Evolutionary conservation across 208 protist genomes (phyloP), one percentile per base, ranked within the genome.

Genomic region (Acanthamoeba triangularis): DNA sequence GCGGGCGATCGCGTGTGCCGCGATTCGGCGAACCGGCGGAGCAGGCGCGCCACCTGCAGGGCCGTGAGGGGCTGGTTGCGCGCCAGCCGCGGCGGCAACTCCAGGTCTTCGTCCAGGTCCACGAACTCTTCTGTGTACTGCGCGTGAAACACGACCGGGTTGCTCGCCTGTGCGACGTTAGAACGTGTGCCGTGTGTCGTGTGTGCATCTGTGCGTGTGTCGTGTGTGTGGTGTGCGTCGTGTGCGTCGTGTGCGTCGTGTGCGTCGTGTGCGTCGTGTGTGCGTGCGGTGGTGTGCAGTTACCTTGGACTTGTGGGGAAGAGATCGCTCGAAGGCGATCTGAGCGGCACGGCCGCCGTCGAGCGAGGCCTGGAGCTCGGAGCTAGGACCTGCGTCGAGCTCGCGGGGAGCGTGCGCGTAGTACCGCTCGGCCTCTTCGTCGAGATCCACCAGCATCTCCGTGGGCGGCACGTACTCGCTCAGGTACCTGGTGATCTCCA

Each of bases 351-450:
- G 56, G 20, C 20, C 56, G 20, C 23, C 18, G n/a, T 30, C 18
- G 63, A 72, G n/a, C 63, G 23, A 10, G 63, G n/a, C 0, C 63
- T n/a, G 6, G 3, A 63, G 13, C 14, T 63, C 56, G 23, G 6
- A 18, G 56, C 20, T 0, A n/a, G 3, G 4, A 16, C 18, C 18
- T 28, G 37, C 8, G 5, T n/a, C 74, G 1, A 82, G 74, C 11
- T 82, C 37, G 0, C 0, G 8, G 33, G 16, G 20, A 7, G 74
- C 74, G 35, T 3, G 35, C 0, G 74, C 74, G 41, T 82, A 82
- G 74, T 82, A 82, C 0, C 41, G 74, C 37, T 82, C 74, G 74
- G 74, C 74, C 74, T 82, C 74, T 28, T 82, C 74, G 30, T 82
- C 74, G 20, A 82, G 74, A 13, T 25, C 74, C 37, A 28, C 74